Evolutionary conservation across 1,284 basidiomycete species (phyloP).

Genomic region (Tilletia setariae): DNA sequence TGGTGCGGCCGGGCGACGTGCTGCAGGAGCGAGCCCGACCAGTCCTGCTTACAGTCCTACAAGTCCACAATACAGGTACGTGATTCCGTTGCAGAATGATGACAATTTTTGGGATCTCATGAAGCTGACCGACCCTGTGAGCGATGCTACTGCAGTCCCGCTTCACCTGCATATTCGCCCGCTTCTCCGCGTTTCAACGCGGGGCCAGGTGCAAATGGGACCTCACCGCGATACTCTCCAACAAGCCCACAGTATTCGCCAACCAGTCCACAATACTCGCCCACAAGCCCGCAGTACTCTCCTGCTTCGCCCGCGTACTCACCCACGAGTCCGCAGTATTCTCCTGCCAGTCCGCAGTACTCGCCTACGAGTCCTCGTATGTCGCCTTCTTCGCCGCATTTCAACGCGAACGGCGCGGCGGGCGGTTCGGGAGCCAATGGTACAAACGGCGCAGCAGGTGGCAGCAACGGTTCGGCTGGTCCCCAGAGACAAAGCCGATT

Average conservation of each 20-base stretch:
- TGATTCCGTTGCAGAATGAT: not conserved
- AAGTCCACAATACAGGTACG: constrained; percentile 21
- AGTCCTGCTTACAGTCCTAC: constrained; percentile 17
- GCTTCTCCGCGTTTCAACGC: constrained; percentile 11
- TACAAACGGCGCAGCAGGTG: not conserved
- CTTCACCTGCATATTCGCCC: constrained; percentile 16
- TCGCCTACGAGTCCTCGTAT: constrained; percentile 29
- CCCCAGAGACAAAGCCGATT: constrained; percentile 13
- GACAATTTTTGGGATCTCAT: not conserved
- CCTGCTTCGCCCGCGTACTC: constrained; percentile 67
- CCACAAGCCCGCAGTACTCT: constrained; percentile 25
- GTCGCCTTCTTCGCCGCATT: constrained; percentile 28
- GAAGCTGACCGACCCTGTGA: not conserved
- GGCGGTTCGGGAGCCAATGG: not conserved
- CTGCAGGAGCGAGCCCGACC: constrained; percentile 14
- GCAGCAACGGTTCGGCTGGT: not conserved
- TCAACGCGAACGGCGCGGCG: not conserved
- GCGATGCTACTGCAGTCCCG: not conserved
- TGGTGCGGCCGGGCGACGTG: constrained; percentile 17
- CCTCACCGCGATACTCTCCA: constrained; percentile 13
- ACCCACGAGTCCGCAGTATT: constrained; percentile 60
- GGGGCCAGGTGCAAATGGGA: not conserved
- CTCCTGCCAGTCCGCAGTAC: constrained; percentile 40
- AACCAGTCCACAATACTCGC: constrained; percentile 49
- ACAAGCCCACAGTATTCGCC: constrained; percentile 60